Conservation (phyloP, 179 eudicot genomes). For the Heliamphora ciliata region DNA sequence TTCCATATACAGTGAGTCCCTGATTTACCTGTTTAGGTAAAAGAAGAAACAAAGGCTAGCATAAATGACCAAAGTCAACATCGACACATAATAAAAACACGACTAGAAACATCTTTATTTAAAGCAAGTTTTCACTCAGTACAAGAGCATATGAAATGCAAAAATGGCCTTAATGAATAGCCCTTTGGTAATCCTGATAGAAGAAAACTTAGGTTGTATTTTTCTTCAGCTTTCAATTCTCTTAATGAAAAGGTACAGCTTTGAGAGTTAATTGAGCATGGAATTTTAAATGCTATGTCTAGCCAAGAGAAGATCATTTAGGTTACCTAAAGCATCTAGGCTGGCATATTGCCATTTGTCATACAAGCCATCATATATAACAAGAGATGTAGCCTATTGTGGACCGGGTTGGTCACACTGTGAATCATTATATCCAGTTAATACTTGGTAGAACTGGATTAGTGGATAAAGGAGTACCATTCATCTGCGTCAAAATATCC, state of each 20-base stretch:
- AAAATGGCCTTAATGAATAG: neutral
- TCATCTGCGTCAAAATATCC: neutral
- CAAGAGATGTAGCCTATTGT: neutral
- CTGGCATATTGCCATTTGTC: neutral
- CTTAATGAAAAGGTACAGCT: too few relatives aligned
- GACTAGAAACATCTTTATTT: neutral
- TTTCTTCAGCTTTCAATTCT: too few relatives aligned
- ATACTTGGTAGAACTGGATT: neutral
- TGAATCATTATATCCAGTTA: neutral
- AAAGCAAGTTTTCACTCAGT: neutral
- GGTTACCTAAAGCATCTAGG: too few relatives aligned
- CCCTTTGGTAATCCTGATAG: too few relatives aligned
- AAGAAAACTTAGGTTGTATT: too few relatives aligned
- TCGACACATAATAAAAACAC: neutral
- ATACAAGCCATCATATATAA: neutral
- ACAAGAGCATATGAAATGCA: neutral
- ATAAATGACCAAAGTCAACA: neutral
- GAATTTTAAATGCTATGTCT: neutral
- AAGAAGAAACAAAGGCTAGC: neutral
- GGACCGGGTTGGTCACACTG: neutral
- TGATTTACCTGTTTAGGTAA: constrained; percentile 68
- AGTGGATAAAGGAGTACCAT: constrained; percentile 9
- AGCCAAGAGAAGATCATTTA: neutral
- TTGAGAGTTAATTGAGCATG: neutral
- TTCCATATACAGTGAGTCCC: constrained; percentile 86